Evolutionary conservation across 768 basidiomycete species (phyloP).

Genomic region (Mycena floridula): DNA sequence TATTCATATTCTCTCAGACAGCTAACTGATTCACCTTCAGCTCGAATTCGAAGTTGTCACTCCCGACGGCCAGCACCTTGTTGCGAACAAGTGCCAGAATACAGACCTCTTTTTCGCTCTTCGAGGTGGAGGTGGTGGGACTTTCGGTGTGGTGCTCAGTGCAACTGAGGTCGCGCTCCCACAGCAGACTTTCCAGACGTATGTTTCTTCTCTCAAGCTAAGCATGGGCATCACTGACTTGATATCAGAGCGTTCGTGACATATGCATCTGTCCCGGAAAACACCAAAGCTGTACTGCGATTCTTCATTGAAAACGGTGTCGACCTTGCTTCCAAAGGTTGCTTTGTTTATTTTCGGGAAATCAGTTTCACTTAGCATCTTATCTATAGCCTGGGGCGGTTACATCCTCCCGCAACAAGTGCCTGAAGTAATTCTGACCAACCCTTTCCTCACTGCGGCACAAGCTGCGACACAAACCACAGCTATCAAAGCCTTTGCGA

Average conservation of each 20-base stretch:
- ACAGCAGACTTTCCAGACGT: not conserved
- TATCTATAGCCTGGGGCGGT: no score
- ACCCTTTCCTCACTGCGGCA: slow-evolving; percentile 13
- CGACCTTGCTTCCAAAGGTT: no score
- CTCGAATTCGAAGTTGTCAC: slow-evolving; percentile 34
- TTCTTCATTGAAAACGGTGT: no score
- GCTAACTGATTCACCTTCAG: not conserved
- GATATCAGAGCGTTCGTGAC: slow-evolving; percentile 9
- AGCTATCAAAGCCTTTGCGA: slow-evolving; percentile 17
- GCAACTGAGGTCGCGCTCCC: slow-evolving; percentile 14
- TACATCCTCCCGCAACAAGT: no score
- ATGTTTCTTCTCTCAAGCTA: not conserved
- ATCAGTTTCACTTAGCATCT: no score
- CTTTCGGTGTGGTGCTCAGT: slow-evolving; percentile 29
- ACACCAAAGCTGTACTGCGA: slow-evolving; percentile 13
- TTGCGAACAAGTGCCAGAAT: slow-evolving; percentile 36
- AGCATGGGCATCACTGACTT: not conserved
- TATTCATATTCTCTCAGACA: no score
- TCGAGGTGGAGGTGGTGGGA: slow-evolving; percentile 33
- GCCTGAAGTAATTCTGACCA: no score
- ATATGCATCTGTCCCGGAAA: slow-evolving; percentile 11
- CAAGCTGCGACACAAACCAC: no score
- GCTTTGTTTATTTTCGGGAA: no score
- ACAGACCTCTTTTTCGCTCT: slow-evolving; percentile 33
- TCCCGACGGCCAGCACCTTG: slow-evolving; percentile 33